These are phyloP conservation scores for Samsoniella hepiali DNA, from an alignment of 2,329 filamentous ascomycete species.

Conservation along the genomic window DNA sequence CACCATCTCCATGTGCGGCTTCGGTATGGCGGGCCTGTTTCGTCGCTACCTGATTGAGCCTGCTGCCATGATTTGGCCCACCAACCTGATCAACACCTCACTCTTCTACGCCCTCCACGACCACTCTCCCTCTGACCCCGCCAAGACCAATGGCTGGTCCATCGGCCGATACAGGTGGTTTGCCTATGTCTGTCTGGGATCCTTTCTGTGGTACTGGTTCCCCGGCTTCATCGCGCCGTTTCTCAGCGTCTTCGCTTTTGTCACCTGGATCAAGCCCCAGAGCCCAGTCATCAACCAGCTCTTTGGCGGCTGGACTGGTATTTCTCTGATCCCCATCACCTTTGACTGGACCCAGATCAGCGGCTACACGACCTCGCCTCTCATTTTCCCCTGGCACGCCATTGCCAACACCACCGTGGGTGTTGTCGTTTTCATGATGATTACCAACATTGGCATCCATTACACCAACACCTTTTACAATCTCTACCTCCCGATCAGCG, in stretches of 20 bases:
- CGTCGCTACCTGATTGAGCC: conserved; percentile 56
- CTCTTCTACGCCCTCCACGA: conserved; percentile 46
- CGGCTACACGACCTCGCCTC: conserved; percentile 41
- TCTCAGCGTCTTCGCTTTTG: conserved; percentile 53
- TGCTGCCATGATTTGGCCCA: conserved; percentile 61
- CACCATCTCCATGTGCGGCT: conserved; percentile 38
- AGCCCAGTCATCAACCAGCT: conserved; percentile 53
- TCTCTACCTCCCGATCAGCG: conserved; percentile 54
- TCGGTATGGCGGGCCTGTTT: conserved; percentile 43
- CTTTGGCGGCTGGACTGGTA: conserved; percentile 51
- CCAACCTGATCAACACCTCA: conserved; percentile 44
- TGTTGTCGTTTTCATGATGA: conserved; percentile 40
- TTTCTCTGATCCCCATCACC: conserved; percentile 52
- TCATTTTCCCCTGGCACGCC: conserved; percentile 41
- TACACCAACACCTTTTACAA: conserved; percentile 46
- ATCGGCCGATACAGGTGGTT: conserved; percentile 47
- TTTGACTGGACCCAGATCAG: conserved; percentile 45
- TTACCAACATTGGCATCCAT: conserved; percentile 45
- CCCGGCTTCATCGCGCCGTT: conserved; percentile 49
- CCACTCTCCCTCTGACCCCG: conserved; percentile 39
- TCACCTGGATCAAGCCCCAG: conserved; percentile 53
- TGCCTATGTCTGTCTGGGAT: conserved; percentile 38
- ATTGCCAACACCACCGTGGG: conserved; percentile 46
- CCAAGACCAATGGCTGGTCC: conserved; percentile 41
- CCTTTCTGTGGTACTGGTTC: conserved; percentile 53